These are phyloP conservation scores for Luvunga scandens DNA, from an alignment of 345 rosid species.

Conservation along the genomic window DNA sequence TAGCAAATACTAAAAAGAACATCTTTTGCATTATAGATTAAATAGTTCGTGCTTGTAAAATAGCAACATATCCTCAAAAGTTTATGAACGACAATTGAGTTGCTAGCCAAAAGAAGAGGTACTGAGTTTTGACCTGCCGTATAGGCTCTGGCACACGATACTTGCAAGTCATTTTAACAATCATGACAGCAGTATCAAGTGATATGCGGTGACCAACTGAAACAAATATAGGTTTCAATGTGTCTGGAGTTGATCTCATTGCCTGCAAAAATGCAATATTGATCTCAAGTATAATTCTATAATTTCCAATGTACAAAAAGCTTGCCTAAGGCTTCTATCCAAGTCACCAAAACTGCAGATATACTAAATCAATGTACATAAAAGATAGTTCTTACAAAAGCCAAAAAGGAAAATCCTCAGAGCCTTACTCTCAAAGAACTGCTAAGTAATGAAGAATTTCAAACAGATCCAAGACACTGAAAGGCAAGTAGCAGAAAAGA, in stretches of 20 bases:
- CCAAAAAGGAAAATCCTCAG: neutral
- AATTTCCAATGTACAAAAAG: neutral
- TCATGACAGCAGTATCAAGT: conserved; percentile 55
- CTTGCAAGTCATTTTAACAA: conserved; percentile 72
- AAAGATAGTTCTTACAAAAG: neutral
- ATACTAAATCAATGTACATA: neutral
- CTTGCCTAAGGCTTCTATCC: neutral
- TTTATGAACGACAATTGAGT: neutral
- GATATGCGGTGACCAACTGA: conserved; percentile 83
- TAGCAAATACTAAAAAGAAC: neutral
- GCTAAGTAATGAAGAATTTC: neutral
- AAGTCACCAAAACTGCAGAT: neutral
- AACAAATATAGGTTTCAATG: conserved; percentile 69
- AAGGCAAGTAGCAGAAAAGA: neutral
- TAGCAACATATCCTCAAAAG: conserved; percentile 1
- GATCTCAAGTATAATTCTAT: neutral
- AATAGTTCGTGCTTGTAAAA: neutral
- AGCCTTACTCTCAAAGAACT: neutral
- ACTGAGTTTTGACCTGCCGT: conserved; percentile 58
- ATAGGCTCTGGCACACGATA: conserved; percentile 87
- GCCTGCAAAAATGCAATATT: conserved; percentile 41
- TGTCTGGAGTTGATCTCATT: conserved; percentile 48
- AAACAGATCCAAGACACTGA: neutral
- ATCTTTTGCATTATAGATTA: neutral
- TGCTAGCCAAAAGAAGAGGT: neutral